These are phyloP conservation scores for Kodamaea fukazawae DNA, from an alignment of 805 yeast species.

Conservation along the genomic window DNA sequence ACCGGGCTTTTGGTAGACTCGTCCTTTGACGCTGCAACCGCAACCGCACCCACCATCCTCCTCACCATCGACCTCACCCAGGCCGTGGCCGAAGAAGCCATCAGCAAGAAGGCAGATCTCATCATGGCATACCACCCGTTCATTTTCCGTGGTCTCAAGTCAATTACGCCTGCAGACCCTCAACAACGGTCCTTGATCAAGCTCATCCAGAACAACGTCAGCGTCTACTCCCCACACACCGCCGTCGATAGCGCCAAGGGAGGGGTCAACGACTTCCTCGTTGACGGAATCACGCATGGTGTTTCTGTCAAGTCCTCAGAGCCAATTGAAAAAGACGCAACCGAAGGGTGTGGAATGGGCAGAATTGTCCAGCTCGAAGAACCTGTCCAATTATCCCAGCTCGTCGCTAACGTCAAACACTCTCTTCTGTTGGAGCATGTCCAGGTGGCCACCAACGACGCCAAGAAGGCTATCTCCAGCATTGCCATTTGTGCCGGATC, in stretches of 20 bases:
- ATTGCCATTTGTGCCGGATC: conserved; percentile 96
- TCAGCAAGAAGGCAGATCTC: conserved; percentile 49
- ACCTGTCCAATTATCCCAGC: conserved; percentile 40
- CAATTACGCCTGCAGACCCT: conserved; percentile 59
- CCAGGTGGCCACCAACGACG: conserved; percentile 54
- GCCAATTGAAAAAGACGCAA: conserved; percentile 47
- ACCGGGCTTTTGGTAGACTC: conserved; percentile 87
- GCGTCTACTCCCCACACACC: conserved; percentile 95
- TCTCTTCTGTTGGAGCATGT: conserved; percentile 52
- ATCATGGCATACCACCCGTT: conserved; percentile 91
- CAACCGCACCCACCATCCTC: conserved; percentile 38
- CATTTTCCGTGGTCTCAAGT: conserved; percentile 83
- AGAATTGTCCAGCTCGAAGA: conserved; percentile 52
- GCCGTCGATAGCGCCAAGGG: conserved; percentile 88
- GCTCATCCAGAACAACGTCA: conserved; percentile 71
- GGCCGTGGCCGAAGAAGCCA: conserved; percentile 82
- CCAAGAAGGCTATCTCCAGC: conserved; percentile 39
- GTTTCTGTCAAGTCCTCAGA: conserved; percentile 24
- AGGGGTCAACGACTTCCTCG: conserved; percentile 96
- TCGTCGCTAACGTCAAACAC: conserved; percentile 53
- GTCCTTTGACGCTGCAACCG: conserved; percentile 25
- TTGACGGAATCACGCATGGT: conserved; percentile 47
- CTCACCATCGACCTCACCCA: conserved; percentile 84
- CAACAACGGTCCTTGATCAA: conserved; percentile 77
- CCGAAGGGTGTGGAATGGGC: conserved; percentile 77